These are phyloP conservation scores for Bocquillonia castaneifolia DNA, from an alignment of 441 rosid species.

Conservation along the genomic window DNA sequence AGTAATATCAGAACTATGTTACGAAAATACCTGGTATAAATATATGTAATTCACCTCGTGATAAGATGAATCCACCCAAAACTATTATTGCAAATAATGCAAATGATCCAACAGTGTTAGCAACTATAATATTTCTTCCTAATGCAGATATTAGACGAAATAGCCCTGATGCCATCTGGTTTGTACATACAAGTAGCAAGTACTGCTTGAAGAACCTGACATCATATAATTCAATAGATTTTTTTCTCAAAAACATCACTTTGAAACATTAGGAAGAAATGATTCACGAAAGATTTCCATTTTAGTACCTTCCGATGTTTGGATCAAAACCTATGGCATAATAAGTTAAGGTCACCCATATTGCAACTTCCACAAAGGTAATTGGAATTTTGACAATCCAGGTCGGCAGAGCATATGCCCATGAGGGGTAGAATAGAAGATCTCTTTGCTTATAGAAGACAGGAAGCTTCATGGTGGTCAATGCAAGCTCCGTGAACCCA, in stretches of 20 bases:
- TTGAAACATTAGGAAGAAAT: no score
- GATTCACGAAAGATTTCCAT: neutral
- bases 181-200: slow-evolving; percentile 36
- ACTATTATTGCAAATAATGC: slow-evolving; percentile 39
- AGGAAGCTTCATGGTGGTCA: slow-evolving; percentile 64
- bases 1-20: neutral
- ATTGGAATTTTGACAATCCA: slow-evolving; percentile 70
- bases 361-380: slow-evolving; percentile 45
- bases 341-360: slow-evolving; percentile 55
- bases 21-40: neutral
- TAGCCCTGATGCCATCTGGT: slow-evolving; percentile 56
- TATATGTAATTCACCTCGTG: slow-evolving; percentile 39
- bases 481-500: slow-evolving; percentile 58
- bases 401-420: slow-evolving; percentile 64
- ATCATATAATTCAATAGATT: no score
- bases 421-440: slow-evolving; percentile 58
- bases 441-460: slow-evolving; percentile 77
- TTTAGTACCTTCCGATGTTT: slow-evolving; percentile 44
- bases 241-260: no score
- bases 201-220: slow-evolving; percentile 65
- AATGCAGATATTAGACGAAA: slow-evolving; percentile 50
- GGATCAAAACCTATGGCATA: slow-evolving; percentile 68
- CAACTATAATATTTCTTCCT: slow-evolving; percentile 58
- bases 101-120: slow-evolving; percentile 55
- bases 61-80: slow-evolving; percentile 61